Evolutionary conservation across 2,329 filamentous ascomycete genomes (phyloP).

Genomic region (Diaporthe destruens): DNA sequence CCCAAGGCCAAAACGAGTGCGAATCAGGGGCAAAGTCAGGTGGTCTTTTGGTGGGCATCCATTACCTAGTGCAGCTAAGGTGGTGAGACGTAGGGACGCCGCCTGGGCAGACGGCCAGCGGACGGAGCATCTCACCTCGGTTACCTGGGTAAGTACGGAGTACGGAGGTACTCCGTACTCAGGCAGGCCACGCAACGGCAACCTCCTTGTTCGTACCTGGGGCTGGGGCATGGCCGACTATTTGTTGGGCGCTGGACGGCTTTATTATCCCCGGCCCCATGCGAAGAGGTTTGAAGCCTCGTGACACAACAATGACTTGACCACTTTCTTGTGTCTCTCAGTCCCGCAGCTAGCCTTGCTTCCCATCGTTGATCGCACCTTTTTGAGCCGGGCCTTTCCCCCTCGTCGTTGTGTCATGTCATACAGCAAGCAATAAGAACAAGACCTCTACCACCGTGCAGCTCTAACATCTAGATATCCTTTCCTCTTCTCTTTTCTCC

Average conservation of each 20-base stretch:
- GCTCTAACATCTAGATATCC: not conserved
- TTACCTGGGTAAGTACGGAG: not conserved
- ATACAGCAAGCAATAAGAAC: constrained; percentile 9
- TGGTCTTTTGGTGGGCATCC: constrained; percentile 18
- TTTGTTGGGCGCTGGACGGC: constrained; percentile 21
- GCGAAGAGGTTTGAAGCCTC: constrained; percentile 28
- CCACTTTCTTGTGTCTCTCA: constrained; percentile 15
- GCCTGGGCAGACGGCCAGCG: constrained; percentile 21
- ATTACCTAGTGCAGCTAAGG: not conserved
- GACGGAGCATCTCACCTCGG: constrained; percentile 12
- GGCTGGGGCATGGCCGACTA: constrained; percentile 19
- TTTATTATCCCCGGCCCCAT: constrained; percentile 21
- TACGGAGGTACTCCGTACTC: no score
- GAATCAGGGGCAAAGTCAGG: constrained; percentile 25
- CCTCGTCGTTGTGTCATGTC: constrained; percentile 28
- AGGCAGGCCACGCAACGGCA: constrained; percentile 20
- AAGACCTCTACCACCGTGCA: not conserved
- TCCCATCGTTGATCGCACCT: constrained; percentile 12
- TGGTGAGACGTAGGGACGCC: constrained; percentile 25
- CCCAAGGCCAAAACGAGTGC: not conserved
- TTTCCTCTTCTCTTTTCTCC: not conserved
- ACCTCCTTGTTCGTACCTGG: not conserved
- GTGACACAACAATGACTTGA: constrained; percentile 36
- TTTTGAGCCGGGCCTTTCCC: not conserved
- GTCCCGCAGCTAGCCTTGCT: constrained; percentile 1